Base-by-base conservation (phyloP, 352 stramenopile genomes). In the Phytophthora parvispora region DNA sequence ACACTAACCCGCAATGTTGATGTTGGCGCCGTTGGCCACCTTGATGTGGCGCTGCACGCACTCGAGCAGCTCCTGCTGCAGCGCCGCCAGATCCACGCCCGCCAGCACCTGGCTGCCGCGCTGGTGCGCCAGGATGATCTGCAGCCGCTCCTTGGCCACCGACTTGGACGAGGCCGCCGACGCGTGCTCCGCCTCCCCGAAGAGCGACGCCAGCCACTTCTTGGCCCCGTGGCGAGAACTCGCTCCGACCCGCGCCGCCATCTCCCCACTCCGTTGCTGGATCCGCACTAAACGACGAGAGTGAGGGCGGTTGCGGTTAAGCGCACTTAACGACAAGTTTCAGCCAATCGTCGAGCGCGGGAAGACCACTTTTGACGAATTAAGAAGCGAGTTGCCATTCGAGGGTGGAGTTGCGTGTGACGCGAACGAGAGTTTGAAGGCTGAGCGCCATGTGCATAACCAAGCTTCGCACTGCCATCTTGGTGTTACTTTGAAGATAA, bases 81-180 rank as follows among this genome's bases (percentile, higher is more conserved):
- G 77, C 43, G 77, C 84, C 52, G 81, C 74, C 48, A 97, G 74
- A 69, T 97, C 84, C 48, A 97, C 89, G 49, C 89, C 90, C 6
- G 89, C 85, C 31, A 97, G 84, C 75, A 95, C 83, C 53, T 95
- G 89, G 27, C 77, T 91, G 64, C 90, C 90, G 34, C 90, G 86
- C 67, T 97, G 90, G 67, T 97, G 90, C 67, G 90, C 89, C 34
- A 97, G 67, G 52, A 97, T 97, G 71, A 97, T 97, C 78, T 97
- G 90, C 63, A 97, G 71, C 9, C 90, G 86, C 70, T 97, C 90
- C 67, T 97, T 97, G 28, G 86, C 90, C 48, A 97, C 84, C 1
- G 89, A 93, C 64, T 94, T 94, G 72, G 89, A 93, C 13, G 77
- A 84, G 5, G 82, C 75, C 9, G 59, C 29, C 0, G 73, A 52